Base-by-base conservation (phyloP, 768 basidiomycete species). In the Coprinopsis marcescibilis region DNA sequence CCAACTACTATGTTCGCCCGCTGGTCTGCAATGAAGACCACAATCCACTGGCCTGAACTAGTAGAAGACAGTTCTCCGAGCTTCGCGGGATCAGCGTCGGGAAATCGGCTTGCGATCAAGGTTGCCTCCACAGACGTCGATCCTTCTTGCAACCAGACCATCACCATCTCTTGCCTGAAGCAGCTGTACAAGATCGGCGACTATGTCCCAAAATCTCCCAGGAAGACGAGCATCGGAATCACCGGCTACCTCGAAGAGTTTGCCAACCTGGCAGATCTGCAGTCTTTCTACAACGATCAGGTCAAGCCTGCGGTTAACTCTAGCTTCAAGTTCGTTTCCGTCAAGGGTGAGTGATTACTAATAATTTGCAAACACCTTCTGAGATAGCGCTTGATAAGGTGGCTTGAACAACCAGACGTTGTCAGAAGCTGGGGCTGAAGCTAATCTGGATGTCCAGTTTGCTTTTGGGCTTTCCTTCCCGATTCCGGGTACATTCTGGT, bases 1-100 rank as follows among this genome's bases (percentile, higher is more conserved):
- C 85, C 85, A 0, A 87, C 85, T 2, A 87, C 83, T 1, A 72
- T 78, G 60, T 88, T 87, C 55, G 65, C 71, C 34, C 72, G 72
- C 48, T 62, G 66, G 49, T 69, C 65, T 42, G 58, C 65, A 11
- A 66, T 73, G 53, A 67, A 55, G 50, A 67, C 70, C 3, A 73
- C 69, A 0, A 42, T 75, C 34, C 61, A 60, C 43, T 58, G 57
- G 55, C 39, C 46, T 11, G 21, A 53, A 4, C 32, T 34, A 46
- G 36, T 23, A 14, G 50, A 55, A 17, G 51, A 45, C 3, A 46
- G 49, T 2, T 29, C 27, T 10, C 42, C 36, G 32, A 42, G 21
- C 35, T 21, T 45, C 38, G 26, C 26, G 19, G 21, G 32, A 24
- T 11, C 29, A 13, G 25, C 48, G 3, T 15, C 38, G 15, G n/a